Base-by-base conservation (phyloP, 2,329 filamentous ascomycete species). In the Fusarium tricinctum region DNA sequence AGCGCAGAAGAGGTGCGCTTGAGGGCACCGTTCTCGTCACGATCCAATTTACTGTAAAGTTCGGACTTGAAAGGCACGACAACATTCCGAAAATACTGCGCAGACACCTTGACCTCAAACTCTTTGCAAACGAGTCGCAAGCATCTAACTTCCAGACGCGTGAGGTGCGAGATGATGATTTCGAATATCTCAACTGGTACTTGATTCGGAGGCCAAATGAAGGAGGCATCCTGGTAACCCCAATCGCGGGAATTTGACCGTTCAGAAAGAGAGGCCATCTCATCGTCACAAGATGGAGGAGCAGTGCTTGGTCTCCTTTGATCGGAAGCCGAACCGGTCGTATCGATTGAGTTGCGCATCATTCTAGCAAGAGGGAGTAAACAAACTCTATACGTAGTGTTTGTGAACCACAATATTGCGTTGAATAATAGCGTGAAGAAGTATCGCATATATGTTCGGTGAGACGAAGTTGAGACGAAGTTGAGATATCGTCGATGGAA, bases 61-160 rank as follows among this genome's bases (percentile, higher is more conserved):
- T 90, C 86, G 2, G 87, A 84, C 42, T 85, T 86, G 78, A 92
- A 92, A 2, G 88, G 87, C 3, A 90, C 86, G 8, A 91, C 88
- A 10, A 90, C 86, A 44, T 87, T 88, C 58, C 83, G 81, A 74
- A 91, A 92, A 45, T 90, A 83, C 40, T 83, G 80, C 39, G 82
- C 80, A 0, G 88, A 88, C 3, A 89, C 82, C 62, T 86, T 86
- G 14, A 75, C 68, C 61, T 91, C 87, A 26, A 81, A 87, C 57
- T 89, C 87, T 38, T 79, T 81, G 71, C 83, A 87, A 5, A 91
- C 88, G 6, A 91, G 79, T 7, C 90, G 86, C 76, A 92, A 82
- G 30, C 79, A 82, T 75, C 88, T 86, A 50, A 91, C 81, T 63
- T 89, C 86, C 33, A 84, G 81, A 6, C 86, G 85, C 10, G 86